Evolutionary conservation across 768 basidiomycete species (phyloP).

Genomic region (Rhodocollybia butyracea): DNA sequence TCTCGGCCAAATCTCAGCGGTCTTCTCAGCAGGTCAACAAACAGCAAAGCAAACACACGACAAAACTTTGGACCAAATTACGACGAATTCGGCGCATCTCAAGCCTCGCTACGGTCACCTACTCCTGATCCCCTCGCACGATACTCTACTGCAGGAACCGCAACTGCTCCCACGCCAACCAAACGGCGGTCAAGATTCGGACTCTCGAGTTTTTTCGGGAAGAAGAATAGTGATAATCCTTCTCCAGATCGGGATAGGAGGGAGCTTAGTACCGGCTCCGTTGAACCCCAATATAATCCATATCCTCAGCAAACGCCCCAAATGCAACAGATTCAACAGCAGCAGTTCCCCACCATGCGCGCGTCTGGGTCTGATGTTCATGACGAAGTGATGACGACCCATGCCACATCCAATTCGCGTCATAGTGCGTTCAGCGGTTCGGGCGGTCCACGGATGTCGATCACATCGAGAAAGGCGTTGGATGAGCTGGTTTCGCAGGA

Average conservation of each 20-base stretch:
- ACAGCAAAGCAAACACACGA: background rate
- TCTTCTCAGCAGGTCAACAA: slow-evolving; percentile 1
- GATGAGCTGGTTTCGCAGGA: slow-evolving; percentile 85
- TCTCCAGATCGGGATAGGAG: slow-evolving; percentile 28
- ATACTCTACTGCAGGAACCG: slow-evolving; percentile 17
- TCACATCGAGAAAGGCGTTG: slow-evolving; percentile 65
- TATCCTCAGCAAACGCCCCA: background rate
- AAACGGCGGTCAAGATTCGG: slow-evolving; percentile 79
- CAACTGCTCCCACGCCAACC: slow-evolving; percentile 26
- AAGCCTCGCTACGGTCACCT: slow-evolving; percentile 47
- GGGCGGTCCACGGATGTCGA: slow-evolving; percentile 52
- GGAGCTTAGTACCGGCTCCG: too few relatives aligned
- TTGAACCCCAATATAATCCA: slow-evolving; percentile 23
- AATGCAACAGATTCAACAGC: slow-evolving; percentile 11
- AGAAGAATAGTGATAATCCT: slow-evolving; percentile 26
- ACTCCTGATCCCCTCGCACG: slow-evolving; percentile 5
- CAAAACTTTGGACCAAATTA: slow-evolving; percentile 40
- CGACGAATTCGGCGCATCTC: slow-evolving; percentile 72
- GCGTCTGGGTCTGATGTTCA: slow-evolving; percentile 43
- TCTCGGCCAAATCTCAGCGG: slow-evolving; percentile 49
- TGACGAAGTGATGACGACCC: slow-evolving; percentile 45
- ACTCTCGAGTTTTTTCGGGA: slow-evolving; percentile 63
- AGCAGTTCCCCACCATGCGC: slow-evolving; percentile 48
- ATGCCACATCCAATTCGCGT: slow-evolving; percentile 48
- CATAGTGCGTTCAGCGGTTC: slow-evolving; percentile 44